Conservation (phyloP, 2,329 filamentous ascomycete species). For the Clonostachys byssicola region DNA sequence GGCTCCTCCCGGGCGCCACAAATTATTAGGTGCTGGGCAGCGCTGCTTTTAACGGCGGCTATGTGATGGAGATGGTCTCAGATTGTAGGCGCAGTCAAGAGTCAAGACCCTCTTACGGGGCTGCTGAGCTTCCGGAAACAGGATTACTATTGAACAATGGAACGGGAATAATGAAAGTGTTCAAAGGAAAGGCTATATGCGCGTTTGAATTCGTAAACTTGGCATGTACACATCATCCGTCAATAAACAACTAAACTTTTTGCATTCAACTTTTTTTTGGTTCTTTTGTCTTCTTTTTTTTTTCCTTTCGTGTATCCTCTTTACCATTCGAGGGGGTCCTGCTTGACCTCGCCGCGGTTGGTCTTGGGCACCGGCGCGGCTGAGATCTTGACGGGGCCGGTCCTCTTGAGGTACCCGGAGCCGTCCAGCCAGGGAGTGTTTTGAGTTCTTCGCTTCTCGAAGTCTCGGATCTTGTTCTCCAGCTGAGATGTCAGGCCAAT, state of each 20-base stretch:
- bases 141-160: no score
- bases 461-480: conserved; percentile 81
- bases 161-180: no score
- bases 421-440: conserved; percentile 92
- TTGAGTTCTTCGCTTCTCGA: conserved; percentile 72
- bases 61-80: no score
- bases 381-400: conserved; percentile 52
- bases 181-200: no score
- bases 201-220: no score
- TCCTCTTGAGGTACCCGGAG: conserved; percentile 68
- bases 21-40: no score
- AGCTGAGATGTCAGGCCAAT: conserved; percentile 92
- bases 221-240: no score
- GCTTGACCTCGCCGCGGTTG: conserved; percentile 79
- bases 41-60: no score
- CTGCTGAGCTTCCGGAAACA: no score
- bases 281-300: neutral
- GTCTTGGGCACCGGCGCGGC: conserved; percentile 76
- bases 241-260: neutral
- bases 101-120: no score
- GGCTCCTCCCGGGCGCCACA: no score
- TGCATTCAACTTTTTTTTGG: neutral
- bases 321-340: conserved; percentile 87
- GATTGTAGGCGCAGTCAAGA: no score
- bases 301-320: neutral